A percentile compares a stretch with the other conserved stretches of the same genome.
phyloP scores from a whole-genome alignment of 1,284 basidiomycete genomes.

The Kalmanozyma brasiliensis region DNA sequence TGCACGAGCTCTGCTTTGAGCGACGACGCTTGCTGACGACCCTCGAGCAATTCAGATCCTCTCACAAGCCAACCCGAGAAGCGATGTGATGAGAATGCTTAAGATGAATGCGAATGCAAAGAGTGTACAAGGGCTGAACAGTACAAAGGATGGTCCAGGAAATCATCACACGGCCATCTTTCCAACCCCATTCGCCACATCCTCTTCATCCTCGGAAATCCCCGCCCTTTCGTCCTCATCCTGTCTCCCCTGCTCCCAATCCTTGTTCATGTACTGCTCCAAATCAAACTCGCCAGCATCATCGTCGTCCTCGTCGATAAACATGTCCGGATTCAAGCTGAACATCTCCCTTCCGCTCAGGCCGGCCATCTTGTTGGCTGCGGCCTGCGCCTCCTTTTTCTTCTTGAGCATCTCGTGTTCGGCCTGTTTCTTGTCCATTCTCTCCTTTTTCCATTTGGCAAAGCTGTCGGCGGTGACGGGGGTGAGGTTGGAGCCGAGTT shows the following conservation, averaged over 20 bases:
- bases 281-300: slow-evolving; percentile 59
- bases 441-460: slow-evolving; percentile 85
- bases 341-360: slow-evolving; percentile 96
- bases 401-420: slow-evolving; percentile 88
- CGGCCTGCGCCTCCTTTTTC: slow-evolving; percentile 83
- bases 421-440: slow-evolving; percentile 74
- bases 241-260: slow-evolving; percentile 61
- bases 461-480: slow-evolving; percentile 96
- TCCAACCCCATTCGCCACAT: slow-evolving; percentile 11
- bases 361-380: slow-evolving; percentile 89
- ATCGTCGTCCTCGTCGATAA: slow-evolving; percentile 77
- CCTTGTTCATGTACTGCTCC: slow-evolving; percentile 57
- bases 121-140: too few species aligned
- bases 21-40: too few species aligned
- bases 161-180: slow-evolving; percentile 25
- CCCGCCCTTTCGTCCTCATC: slow-evolving; percentile 44
- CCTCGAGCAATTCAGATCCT: too few species aligned
- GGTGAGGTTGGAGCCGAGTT: slow-evolving; percentile 75
- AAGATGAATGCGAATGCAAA: too few species aligned
- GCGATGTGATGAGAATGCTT: too few species aligned
- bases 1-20: slow-evolving; percentile 7
- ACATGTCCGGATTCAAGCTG: slow-evolving; percentile 92
- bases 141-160: too few species aligned
- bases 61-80: too few species aligned
- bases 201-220: slow-evolving; percentile 30